phyloP scores from a whole-genome alignment of 2,329 filamentous ascomycete genomes.

The Fusarium zealandicum region DNA sequence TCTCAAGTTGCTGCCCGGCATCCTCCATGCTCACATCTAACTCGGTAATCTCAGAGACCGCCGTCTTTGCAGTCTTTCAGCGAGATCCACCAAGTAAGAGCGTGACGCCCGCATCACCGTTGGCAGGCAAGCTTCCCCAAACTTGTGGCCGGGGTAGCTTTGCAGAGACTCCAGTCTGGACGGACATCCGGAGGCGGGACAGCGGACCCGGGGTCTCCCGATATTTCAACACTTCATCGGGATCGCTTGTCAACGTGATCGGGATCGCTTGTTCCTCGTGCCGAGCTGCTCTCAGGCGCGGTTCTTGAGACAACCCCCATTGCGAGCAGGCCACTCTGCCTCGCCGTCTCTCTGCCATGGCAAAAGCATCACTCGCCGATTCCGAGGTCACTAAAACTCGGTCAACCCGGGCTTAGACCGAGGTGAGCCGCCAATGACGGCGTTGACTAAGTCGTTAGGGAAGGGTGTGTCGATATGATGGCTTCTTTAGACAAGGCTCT shows the following conservation, averaged over 20 bases:
- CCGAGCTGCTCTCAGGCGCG: constrained; percentile 8
- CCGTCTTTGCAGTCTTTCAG: constrained; percentile 7
- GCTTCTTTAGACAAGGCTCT: no score
- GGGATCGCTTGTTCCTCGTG: constrained; percentile 19
- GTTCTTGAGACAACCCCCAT: no score
- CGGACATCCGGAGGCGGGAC: constrained; percentile 26
- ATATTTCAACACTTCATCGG: constrained; percentile 8
- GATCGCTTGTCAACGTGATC: constrained; percentile 21
- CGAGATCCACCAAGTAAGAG: constrained; percentile 4
- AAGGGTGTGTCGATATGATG: neutral
- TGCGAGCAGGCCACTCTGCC: neutral
- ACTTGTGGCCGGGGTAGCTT: neutral
- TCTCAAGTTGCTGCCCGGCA: neutral
- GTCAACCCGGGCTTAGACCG: constrained; percentile 6
- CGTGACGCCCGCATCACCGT: neutral
- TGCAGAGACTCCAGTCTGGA: constrained; percentile 2
- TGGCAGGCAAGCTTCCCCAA: neutral
- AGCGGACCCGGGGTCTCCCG: constrained; percentile 28
- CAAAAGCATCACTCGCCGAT: no score
- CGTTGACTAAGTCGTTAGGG: neutral
- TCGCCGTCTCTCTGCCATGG: neutral
- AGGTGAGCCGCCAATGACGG: constrained; percentile 21
- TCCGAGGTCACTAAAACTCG: neutral
- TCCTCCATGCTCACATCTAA: constrained; percentile 1
- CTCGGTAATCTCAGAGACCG: constrained; percentile 12